These are phyloP conservation scores for Phytophthora ohioensis DNA, from an alignment of 352 stramenopile genomes.

Conservation along the genomic window DNA sequence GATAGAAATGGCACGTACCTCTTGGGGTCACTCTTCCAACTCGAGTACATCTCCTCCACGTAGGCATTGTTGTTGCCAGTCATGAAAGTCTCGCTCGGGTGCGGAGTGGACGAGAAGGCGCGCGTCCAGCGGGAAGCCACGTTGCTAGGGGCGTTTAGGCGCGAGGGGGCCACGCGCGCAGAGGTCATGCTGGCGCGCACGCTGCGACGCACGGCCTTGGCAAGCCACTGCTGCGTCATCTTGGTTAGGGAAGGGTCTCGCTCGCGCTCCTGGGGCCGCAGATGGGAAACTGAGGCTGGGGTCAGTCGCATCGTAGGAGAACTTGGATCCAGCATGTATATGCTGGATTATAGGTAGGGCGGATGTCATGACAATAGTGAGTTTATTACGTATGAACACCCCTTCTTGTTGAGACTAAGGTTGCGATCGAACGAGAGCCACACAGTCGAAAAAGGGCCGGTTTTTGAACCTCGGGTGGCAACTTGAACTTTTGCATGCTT, in stretches of 20 bases:
- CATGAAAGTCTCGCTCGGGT: conserved; percentile 94
- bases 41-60: conserved; percentile 98
- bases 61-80: conserved; percentile 96
- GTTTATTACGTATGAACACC: background rate
- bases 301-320: conserved; percentile 6
- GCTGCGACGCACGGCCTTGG: conserved; percentile 63
- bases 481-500: conserved; percentile 36
- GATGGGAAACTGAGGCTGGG: conserved; percentile 42
- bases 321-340: conserved; percentile 19
- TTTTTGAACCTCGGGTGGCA: conserved; percentile 26
- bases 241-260: background rate
- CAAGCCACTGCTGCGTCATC: conserved; percentile 79
- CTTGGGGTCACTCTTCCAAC: conserved; percentile 91
- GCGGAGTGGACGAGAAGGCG: conserved; percentile 69
- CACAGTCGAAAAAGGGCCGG: conserved; percentile 19
- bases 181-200: conserved; percentile 42
- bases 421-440: conserved; percentile 37
- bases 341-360: conserved; percentile 16
- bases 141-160: conserved; percentile 16
- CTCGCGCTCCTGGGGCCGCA: conserved; percentile 24
- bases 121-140: conserved; percentile 43
- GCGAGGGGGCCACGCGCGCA: conserved; percentile 21
- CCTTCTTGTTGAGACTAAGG: conserved; percentile 19
- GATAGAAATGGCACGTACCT: conserved; percentile 44
- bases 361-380: conserved; percentile 15